Conservation (phyloP, 768 basidiomycete genomes). For the Suillus subluteus region DNA sequence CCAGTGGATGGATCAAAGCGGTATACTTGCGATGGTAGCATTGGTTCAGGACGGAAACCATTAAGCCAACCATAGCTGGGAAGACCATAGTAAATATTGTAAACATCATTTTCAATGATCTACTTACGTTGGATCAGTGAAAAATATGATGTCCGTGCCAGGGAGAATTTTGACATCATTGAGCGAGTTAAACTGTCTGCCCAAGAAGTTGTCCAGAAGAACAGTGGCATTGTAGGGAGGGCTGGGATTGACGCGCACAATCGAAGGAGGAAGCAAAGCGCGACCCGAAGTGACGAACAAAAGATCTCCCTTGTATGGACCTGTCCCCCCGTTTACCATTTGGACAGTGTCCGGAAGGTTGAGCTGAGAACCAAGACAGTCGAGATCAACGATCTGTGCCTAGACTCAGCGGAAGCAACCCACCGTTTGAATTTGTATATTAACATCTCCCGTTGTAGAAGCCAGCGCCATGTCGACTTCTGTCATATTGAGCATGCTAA, state of each 20-base stretch:
- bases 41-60: slow-evolving; percentile 66
- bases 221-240: slow-evolving; percentile 69
- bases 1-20: slow-evolving; percentile 70
- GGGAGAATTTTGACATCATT: slow-evolving; percentile 81
- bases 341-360: slow-evolving; percentile 59
- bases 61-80: slow-evolving; percentile 66
- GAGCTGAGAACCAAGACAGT: slow-evolving; percentile 44
- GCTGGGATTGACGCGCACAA: slow-evolving; percentile 66
- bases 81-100: neutral
- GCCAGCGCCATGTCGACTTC: slow-evolving; percentile 53
- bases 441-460: slow-evolving; percentile 40
- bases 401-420: slow-evolving; percentile 13
- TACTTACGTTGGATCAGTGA: slow-evolving; percentile 71
- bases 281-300: slow-evolving; percentile 70
- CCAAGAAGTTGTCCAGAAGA: slow-evolving; percentile 77
- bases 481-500: slow-evolving; percentile 63
- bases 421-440: slow-evolving; percentile 52
- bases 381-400: slow-evolving; percentile 3
- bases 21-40: slow-evolving; percentile 78
- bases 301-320: slow-evolving; percentile 59
- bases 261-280: slow-evolving; percentile 60
- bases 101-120: neutral
- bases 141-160: slow-evolving; percentile 65
- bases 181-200: slow-evolving; percentile 80
- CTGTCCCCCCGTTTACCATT: slow-evolving; percentile 75